Percentiles rank a stretch among this genome's conserved stretches.
Conservation (phyloP, 1,139 yeast genomes). For the Hyphopichia buzzinii region DNA sequence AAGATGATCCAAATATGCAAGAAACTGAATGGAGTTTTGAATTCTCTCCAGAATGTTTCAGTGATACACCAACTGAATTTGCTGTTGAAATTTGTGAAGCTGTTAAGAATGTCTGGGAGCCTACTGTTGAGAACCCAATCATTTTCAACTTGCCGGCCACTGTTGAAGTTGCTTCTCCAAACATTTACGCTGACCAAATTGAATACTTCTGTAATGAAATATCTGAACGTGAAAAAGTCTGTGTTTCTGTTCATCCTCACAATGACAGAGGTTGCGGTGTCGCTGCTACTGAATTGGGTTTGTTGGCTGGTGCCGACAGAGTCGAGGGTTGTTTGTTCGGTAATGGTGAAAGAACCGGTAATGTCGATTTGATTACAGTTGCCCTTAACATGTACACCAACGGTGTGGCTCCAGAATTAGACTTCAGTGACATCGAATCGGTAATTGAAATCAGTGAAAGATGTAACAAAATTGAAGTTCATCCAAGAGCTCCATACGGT, state of each 20-base stretch:
- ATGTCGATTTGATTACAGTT: constrained; percentile 47
- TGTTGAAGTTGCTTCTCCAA: constrained; percentile 48
- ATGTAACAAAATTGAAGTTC: constrained; percentile 48
- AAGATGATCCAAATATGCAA: constrained; percentile 38
- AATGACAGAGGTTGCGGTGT: constrained; percentile 52
- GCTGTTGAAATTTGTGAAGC: constrained; percentile 48
- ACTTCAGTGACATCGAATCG: constrained; percentile 40
- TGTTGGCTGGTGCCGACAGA: constrained; percentile 51
- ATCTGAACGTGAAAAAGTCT: constrained; percentile 42
- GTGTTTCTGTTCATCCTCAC: constrained; percentile 48
- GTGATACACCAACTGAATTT: constrained; percentile 43
- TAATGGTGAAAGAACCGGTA: constrained; percentile 51
- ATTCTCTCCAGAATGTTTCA: constrained; percentile 48
- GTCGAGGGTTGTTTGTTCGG: constrained; percentile 52
- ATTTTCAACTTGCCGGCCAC: constrained; percentile 51
- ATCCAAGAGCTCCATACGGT: constrained; percentile 49
- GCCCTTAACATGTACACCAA: constrained; percentile 49
- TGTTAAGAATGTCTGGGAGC: constrained; percentile 47
- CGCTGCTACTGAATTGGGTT: constrained; percentile 49
- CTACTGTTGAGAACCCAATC: constrained; percentile 39
- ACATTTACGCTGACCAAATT: constrained; percentile 51
- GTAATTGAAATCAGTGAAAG: constrained; percentile 44
- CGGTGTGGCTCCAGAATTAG: constrained; percentile 44
- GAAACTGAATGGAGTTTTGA: constrained; percentile 46
- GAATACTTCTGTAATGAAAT: constrained; percentile 45